Conservation (phyloP, 257 asterid species). For the Ehretia macrophylla region DNA sequence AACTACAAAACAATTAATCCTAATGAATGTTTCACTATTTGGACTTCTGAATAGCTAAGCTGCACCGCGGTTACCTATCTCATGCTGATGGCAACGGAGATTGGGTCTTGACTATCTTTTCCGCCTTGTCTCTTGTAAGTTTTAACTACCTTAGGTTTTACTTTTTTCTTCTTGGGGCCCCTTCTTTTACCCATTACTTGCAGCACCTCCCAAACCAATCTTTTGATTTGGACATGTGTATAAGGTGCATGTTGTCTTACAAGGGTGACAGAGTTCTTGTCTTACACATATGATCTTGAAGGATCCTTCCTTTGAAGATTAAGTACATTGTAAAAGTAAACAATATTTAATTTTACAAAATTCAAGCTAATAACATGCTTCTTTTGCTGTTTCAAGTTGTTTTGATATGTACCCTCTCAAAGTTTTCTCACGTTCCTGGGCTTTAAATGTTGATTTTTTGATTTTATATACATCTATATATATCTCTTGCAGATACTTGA, state of each 20-base stretch:
- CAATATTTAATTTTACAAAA: no score
- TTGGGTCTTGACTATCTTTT: conserved; percentile 93
- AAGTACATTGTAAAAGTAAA: no score
- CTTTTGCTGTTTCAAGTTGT: not conserved
- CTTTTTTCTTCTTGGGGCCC: conserved; percentile 10
- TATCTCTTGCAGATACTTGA: conserved; percentile 80
- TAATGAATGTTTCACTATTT: conserved; percentile 17
- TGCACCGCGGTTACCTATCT: conserved; percentile 90
- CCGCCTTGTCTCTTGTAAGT: conserved; percentile 89
- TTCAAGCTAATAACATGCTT: not conserved
- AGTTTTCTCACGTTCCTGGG: no score
- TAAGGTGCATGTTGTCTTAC: not conserved
- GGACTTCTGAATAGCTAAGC: conserved; percentile 51
- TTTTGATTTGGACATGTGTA: not conserved
- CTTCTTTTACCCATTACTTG: conserved; percentile 1
- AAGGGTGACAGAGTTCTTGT: no score
- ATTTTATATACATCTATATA: conserved; percentile 1
- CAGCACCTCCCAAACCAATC: not conserved
- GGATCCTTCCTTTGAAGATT: no score
- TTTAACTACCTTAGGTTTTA: conserved; percentile 6
- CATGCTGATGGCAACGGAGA: conserved; percentile 98
- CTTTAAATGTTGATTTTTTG: no score
- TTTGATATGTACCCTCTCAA: not conserved
- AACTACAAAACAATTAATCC: conserved; percentile 9
- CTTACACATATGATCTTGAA: no score